Evolutionary conservation across 768 basidiomycete species (phyloP), one percentile per base, ranked within the genome.

Genomic region (Termitomyces sp.): DNA sequence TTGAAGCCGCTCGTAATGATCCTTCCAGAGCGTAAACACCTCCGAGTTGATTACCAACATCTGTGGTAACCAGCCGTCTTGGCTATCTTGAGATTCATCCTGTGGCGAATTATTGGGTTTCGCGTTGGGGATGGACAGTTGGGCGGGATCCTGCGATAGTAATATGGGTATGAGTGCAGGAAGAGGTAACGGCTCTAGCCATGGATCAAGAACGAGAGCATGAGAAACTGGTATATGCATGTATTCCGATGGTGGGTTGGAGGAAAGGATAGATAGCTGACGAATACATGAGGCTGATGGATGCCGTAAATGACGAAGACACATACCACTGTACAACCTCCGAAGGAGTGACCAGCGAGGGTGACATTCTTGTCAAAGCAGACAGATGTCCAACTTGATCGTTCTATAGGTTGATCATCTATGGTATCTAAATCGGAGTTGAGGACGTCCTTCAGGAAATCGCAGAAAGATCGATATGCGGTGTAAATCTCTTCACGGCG

Each of bases 31-130:
- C 2, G 90, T 90, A 65, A 93, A 93, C 0, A 70, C 75, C 65
- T 90, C 85, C 18, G 89, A 88, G 65, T 90, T 90, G 63, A 94
- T 81, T 15, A 92, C 81, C 47, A 90, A 68, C 63, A 88, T 69
- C 45, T 67, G 72, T 1, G 78, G 80, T 24, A 68, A 64, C 15
- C 52, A 20, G 7, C 47, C 48, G 36, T 53, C 42, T 33, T 45
- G 22, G 12, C 18, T 20, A 13, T 31, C 47, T 28, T 57, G 36
- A 26, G 48, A 58, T 31, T 56, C 58, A 28, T 62, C 56, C 33
- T 56, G 28, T 15, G 53, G 45, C 20, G 55, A 56, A 44, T 44
- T 31, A 20, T 46, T 26, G 20, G 62, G 49, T 16, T 37, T 36
- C 39, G 55, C 26, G 8, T 16, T 10, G 26, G 62, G 37, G n/a